Evolutionary conservation across 768 basidiomycete species (phyloP).

Genomic region (Pleurotus pulmonarius): DNA sequence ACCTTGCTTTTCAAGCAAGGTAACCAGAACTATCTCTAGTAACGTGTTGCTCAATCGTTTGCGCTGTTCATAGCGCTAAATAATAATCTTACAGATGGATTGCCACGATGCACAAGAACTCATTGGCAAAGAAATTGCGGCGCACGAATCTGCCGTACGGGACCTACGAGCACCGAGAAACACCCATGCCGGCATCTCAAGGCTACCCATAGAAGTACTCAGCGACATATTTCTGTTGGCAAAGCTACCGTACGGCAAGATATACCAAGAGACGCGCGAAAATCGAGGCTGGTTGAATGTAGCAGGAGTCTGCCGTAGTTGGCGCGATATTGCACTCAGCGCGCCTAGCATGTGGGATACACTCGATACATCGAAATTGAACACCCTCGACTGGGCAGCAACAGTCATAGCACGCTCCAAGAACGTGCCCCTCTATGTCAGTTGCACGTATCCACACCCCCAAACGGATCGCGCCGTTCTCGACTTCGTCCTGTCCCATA

Average conservation of each 20-base stretch:
- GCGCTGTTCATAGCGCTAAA: too few species aligned
- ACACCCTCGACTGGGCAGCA: background rate
- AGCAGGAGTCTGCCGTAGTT: background rate
- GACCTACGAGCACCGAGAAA: background rate
- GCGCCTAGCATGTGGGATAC: background rate
- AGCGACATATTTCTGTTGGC: background rate
- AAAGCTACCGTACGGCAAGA: background rate
- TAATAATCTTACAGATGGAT: too few species aligned
- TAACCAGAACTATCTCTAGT: too few species aligned
- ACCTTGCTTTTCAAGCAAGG: too few species aligned
- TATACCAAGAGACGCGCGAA: background rate
- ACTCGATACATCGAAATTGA: background rate
- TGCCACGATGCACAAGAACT: background rate
- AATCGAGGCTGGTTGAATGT: background rate
- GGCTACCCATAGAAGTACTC: background rate
- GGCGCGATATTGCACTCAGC: background rate
- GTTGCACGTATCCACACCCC: background rate
- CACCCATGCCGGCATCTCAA: background rate
- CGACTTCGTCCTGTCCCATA: too few species aligned
- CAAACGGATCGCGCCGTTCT: too few species aligned
- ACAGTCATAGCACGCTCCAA: background rate
- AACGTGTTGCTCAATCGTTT: too few species aligned
- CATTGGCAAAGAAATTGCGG: background rate
- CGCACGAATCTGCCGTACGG: background rate
- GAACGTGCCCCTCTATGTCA: background rate